A percentile compares a stretch with the other conserved stretches of the same genome.
Conservation (phyloP, 2,329 filamentous ascomycete species). For the Byssothecium circinans region DNA sequence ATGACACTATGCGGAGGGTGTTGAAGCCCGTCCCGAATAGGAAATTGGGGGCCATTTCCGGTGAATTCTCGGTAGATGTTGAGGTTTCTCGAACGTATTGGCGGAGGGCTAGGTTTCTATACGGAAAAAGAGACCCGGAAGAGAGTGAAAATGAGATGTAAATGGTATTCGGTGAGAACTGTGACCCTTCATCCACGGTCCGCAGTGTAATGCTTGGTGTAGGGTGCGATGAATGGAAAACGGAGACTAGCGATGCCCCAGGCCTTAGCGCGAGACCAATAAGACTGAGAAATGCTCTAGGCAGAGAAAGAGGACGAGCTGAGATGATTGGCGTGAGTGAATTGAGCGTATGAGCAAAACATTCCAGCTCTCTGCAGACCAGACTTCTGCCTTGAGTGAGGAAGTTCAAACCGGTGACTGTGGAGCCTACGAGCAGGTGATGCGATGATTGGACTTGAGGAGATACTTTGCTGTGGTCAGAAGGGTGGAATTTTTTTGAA, state of each 20-base stretch:
- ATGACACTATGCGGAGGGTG: constrained; percentile 6
- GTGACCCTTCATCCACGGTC: not conserved
- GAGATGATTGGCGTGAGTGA: constrained; percentile 11
- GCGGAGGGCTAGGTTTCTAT: not conserved
- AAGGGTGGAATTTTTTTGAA: not conserved
- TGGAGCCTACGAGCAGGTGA: constrained; percentile 17
- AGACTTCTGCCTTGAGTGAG: constrained; percentile 34
- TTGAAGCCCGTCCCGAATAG: constrained; percentile 4
- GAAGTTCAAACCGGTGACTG: constrained; percentile 35
- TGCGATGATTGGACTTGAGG: not conserved
- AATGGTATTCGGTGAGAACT: no score
- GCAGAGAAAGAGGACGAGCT: constrained; percentile 12
- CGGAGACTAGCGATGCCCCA: not conserved
- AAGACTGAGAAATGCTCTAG: constrained; percentile 14
- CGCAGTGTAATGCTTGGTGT: not conserved
- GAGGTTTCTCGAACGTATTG: not conserved
- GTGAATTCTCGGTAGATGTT: constrained; percentile 1
- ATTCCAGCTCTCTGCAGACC: constrained; percentile 17
- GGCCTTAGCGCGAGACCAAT: constrained; percentile 13
- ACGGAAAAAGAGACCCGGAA: not conserved
- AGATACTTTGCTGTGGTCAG: not conserved
- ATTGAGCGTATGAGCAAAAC: constrained; percentile 13
- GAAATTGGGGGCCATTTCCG: constrained; percentile 22
- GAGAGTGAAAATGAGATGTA: not conserved
- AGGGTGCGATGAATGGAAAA: not conserved